Evolutionary conservation across 23 red algal genomes (phyloP).

Genomic region (Gracilaria gracilis): DNA sequence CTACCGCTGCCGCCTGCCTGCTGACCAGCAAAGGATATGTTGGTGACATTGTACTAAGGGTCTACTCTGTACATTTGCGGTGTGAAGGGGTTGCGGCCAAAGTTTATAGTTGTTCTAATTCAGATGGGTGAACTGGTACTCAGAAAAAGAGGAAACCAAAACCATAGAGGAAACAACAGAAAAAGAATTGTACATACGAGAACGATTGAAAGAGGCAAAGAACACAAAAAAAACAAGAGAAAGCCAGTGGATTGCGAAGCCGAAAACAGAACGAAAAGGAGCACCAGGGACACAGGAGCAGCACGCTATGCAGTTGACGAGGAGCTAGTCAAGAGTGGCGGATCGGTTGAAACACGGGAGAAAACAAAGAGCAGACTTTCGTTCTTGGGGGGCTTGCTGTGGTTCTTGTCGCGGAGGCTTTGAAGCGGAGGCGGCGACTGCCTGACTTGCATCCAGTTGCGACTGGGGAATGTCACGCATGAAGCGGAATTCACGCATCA

Average conservation of each 20-base stretch:
- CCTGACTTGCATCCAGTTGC: conserved; percentile 28
- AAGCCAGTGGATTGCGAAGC: background rate
- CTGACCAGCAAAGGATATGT: too few relatives aligned
- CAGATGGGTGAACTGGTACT: background rate
- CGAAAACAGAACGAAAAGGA: background rate
- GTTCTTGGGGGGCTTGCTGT: conserved; percentile 37
- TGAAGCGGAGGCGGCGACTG: conserved; percentile 8
- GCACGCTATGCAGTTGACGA: background rate
- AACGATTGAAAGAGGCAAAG: conserved; percentile 2
- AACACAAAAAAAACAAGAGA: background rate
- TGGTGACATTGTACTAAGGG: too few relatives aligned
- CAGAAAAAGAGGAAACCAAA: background rate
- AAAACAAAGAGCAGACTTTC: conserved; percentile 27
- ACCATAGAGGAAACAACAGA: background rate
- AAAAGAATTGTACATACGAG: background rate
- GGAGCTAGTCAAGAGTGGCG: conserved; percentile 14
- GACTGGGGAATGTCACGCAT: conserved; percentile 54
- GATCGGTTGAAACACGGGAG: conserved; percentile 26
- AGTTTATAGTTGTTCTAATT: background rate
- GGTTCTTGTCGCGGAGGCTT: conserved; percentile 15
- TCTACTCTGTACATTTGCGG: too few relatives aligned
- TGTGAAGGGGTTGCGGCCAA: too few relatives aligned
- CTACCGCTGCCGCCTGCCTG: too few relatives aligned
- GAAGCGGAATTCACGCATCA: conserved; percentile 75
- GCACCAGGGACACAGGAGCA: background rate